Percentiles rank a stretch among this genome's conserved stretches.
Conservation (phyloP, 129 eudicot genomes). For the Saposhnikovia divaricata region DNA sequence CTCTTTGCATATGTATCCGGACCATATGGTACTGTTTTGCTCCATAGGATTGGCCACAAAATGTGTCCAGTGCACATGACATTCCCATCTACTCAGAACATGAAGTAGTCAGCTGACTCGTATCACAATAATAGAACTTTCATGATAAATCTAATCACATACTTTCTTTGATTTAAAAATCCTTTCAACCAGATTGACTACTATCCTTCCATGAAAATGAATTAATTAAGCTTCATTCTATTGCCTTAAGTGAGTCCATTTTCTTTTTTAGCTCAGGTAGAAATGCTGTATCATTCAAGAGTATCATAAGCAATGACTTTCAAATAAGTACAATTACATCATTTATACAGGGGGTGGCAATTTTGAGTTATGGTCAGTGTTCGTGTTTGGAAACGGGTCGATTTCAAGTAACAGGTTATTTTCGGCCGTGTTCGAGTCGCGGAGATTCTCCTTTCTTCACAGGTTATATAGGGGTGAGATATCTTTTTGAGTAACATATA, state of each 20-base stretch:
- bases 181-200: neutral
- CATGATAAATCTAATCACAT: neutral
- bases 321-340: neutral
- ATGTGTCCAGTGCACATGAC: slow-evolving; percentile 86
- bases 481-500: neutral
- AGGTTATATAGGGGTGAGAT: neutral
- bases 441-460: neutral
- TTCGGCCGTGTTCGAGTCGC: too few relatives aligned
- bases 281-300: neutral
- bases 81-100: slow-evolving; percentile 56
- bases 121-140: neutral
- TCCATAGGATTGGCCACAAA: slow-evolving; percentile 88
- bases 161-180: neutral
- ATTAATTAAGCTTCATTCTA: neutral
- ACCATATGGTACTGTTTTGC: slow-evolving; percentile 85
- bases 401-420: too few relatives aligned
- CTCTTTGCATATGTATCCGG: slow-evolving; percentile 74
- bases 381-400: too few relatives aligned
- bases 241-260: neutral
- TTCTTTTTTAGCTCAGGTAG: neutral
- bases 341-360: neutral
- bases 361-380: too few relatives aligned
- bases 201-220: too few relatives aligned
- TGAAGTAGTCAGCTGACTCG: neutral
- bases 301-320: neutral